Percentiles rank a stretch among this genome's conserved stretches.
phyloP scores from a whole-genome alignment of 495 filamentous ascomycete species.

The Cudoniella acicularis region DNA sequence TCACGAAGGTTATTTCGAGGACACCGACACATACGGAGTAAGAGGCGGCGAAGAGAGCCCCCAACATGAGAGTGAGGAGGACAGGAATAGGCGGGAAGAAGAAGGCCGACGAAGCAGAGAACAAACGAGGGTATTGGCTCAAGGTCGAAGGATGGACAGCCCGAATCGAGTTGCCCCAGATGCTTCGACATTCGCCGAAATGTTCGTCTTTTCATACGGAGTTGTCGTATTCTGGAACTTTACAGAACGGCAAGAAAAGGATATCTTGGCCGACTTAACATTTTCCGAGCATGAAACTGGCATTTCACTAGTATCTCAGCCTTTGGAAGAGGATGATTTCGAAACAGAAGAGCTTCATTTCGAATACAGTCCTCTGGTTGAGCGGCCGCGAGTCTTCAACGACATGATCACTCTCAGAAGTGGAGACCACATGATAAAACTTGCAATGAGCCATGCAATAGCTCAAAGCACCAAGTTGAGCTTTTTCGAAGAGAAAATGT shows the following conservation, averaged over 20 bases:
- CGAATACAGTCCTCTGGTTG: slow-evolving; percentile 83
- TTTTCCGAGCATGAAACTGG: slow-evolving; percentile 63
- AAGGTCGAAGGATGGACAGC: slow-evolving; percentile 24
- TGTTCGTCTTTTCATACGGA: slow-evolving; percentile 97
- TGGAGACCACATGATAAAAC: slow-evolving; percentile 97
- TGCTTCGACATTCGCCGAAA: slow-evolving; percentile 76
- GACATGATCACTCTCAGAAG: slow-evolving; percentile 95
- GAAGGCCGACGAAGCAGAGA: slow-evolving; percentile 23
- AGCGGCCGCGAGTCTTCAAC: slow-evolving; percentile 88
- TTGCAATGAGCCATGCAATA: slow-evolving; percentile 95
- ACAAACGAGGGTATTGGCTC: slow-evolving; percentile 17
- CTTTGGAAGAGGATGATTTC: slow-evolving; percentile 65
- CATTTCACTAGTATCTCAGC: slow-evolving; percentile 31
- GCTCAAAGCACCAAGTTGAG: slow-evolving; percentile 95
- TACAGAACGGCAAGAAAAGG: slow-evolving; percentile 91
- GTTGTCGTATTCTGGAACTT: slow-evolving; percentile 99
- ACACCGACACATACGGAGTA: slow-evolving; percentile 39
- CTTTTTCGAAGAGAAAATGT: slow-evolving; percentile 97
- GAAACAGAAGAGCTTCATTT: slow-evolving; percentile 99
- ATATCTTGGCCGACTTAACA: slow-evolving; percentile 90
- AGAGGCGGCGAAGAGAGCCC: slow-evolving; percentile 33
- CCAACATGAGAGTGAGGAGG: slow-evolving; percentile 29
- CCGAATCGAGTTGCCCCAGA: slow-evolving; percentile 54
- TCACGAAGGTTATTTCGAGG: slow-evolving; percentile 80
- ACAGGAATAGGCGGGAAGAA: slow-evolving; percentile 26